Conservation (phyloP, 345 rosid species). For the Lepidium sativum region DNA sequence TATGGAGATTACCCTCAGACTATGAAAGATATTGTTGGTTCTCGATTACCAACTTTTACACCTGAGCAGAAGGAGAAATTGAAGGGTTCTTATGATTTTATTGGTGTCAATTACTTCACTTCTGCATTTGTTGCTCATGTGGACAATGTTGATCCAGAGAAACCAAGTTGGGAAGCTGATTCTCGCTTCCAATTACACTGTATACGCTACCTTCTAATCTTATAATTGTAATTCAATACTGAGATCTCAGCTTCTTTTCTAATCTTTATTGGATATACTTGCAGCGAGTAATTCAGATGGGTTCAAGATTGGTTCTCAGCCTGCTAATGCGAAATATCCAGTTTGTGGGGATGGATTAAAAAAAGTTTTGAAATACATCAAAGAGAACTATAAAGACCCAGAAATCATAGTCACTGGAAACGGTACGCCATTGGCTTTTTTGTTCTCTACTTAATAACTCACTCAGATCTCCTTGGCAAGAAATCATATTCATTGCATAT, state of each 20-base stretch:
- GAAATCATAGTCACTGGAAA: slow-evolving; percentile 28
- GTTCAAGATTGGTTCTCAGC: slow-evolving; percentile 27
- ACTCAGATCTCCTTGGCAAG: background rate
- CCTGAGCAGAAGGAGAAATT: slow-evolving; percentile 19
- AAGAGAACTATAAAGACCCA: slow-evolving; percentile 20
- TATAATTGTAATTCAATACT: background rate
- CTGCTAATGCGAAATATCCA: slow-evolving; percentile 15
- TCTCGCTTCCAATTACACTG: slow-evolving; percentile 18
- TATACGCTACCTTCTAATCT: background rate
- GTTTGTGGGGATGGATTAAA: slow-evolving; percentile 27
- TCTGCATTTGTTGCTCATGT: slow-evolving; percentile 21
- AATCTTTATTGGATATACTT: background rate
- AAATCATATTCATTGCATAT: background rate
- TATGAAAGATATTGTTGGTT: slow-evolving; percentile 24
- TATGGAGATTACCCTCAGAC: slow-evolving; percentile 26
- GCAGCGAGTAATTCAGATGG: slow-evolving; percentile 21
- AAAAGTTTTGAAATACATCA: slow-evolving; percentile 25
- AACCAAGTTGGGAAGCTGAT: slow-evolving; percentile 24
- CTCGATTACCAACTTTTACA: slow-evolving; percentile 23
- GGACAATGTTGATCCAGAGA: slow-evolving; percentile 12
- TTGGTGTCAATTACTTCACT: slow-evolving; percentile 30
- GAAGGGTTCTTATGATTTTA: slow-evolving; percentile 25
- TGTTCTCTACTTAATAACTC: background rate
- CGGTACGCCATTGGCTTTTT: slow-evolving; percentile 17
- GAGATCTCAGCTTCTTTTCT: background rate